Evolutionary conservation across 176 grass and related monocot genomes (phyloP), one percentile per base, ranked within the genome.

Genomic region (Pharus latifolius): DNA sequence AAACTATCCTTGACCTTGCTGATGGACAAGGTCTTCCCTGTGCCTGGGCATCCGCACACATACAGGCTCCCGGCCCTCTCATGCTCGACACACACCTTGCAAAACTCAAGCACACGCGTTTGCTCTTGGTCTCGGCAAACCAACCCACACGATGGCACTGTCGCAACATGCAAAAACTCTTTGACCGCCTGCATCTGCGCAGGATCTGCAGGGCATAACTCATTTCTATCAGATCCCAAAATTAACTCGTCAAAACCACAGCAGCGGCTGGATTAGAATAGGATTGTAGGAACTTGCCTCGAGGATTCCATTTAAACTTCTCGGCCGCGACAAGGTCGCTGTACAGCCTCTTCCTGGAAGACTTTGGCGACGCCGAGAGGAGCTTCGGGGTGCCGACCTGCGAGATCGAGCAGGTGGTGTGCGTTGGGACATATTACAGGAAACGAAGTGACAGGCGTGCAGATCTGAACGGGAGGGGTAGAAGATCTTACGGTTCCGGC

Each of bases 1-100:
- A 99, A 28, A 17, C 69, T 82, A 30, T 82, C 73, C 57, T 84
- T 90, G 7, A 94, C 76, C 45, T 88, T 91, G 72, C 71, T 84
- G 44, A 99, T 76, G 0, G 95, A 99, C 40, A 99, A 59, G 17
- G 90, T 88, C 61, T 99, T 99, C 82, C 90, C 96, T 28, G 96
- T 99, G 38, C 96, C 87, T 0, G 96, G 90, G 54, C 90, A 91
- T 13, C 90, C 90, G 2, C 96, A 95, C 1, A 91, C 79, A 70
- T 99, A 99, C 7, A 95, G 41, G 61, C 95, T 94, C 11, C 82
- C 90, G 14, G 87, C 76, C 77, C 56, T 78, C 53, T 88, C 87
- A 43, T 91, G 73, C 68, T 86, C 46, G 5, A 94, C 15, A 9
- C 81, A 84, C 0, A 60, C 60, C 76, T 79, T 94, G 55, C 84